Conservation (phyloP, 148 eudicot species). For the Salicornia ramosissima region DNA sequence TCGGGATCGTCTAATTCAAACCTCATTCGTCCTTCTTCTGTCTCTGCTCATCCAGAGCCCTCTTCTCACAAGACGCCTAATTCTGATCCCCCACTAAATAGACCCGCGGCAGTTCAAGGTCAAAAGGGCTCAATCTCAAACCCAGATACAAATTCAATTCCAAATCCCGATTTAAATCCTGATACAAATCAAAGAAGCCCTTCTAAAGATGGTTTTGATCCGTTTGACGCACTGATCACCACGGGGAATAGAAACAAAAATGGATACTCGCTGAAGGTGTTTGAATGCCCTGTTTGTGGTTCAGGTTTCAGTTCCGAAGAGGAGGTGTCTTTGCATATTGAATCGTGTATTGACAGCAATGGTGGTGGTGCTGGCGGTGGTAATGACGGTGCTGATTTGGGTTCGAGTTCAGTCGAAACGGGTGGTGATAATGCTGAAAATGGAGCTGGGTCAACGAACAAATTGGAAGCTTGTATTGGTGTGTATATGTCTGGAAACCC, state of each 20-base stretch:
- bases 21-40: constrained; percentile 20
- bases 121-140: constrained; percentile 4
- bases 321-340: constrained; percentile 76
- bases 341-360: constrained; percentile 48
- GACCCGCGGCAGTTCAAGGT: constrained; percentile 8
- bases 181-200: constrained; percentile 13
- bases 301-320: constrained; percentile 63
- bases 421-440: constrained; percentile 16
- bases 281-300: constrained; percentile 90
- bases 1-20: constrained; percentile 31
- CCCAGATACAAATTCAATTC: neutral
- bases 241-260: constrained; percentile 62
- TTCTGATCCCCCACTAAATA: constrained; percentile 26
- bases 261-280: constrained; percentile 64
- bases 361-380: constrained; percentile 15
- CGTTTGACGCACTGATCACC: constrained; percentile 67
- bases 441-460: constrained; percentile 20
- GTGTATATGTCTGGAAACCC: constrained; percentile 79
- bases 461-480: constrained; percentile 54
- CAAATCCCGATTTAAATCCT: neutral
- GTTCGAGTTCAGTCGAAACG: constrained; percentile 20
- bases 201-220: constrained; percentile 60
- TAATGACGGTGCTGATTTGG: constrained; percentile 17
- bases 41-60: constrained; percentile 33
- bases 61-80: constrained; percentile 29